Percentiles rank a stretch among this genome's conserved stretches.
Conservation (phyloP, 108 stramenopile species). For the Fistulifera solaris region DNA sequence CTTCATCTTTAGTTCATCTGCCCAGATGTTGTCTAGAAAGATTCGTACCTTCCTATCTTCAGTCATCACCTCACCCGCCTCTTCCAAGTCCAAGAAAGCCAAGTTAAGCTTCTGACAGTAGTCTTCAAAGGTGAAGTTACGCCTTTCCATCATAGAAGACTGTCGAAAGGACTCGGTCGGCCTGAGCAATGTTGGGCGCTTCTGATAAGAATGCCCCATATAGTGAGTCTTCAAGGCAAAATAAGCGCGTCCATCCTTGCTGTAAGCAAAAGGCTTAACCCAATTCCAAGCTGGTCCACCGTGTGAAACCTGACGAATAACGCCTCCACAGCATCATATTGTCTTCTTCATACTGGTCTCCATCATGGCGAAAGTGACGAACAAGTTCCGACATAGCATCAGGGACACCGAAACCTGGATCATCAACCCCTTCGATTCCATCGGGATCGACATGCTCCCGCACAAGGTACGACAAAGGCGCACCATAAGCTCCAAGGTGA, state of each 20-base stretch:
- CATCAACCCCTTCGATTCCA: not conserved
- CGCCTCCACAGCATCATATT: constrained; percentile 8
- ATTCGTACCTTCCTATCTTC: constrained; percentile 12
- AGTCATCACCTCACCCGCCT: constrained; percentile 7
- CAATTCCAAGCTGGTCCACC: constrained; percentile 13
- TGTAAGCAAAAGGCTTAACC: constrained; percentile 3
- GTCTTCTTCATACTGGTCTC: constrained; percentile 8
- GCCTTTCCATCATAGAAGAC: constrained; percentile 11
- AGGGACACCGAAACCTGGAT: constrained; percentile 7
- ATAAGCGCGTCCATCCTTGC: constrained; percentile 20
- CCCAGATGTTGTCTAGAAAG: constrained; percentile 9
- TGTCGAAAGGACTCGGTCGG: constrained; percentile 2
- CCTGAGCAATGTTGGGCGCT: not conserved
- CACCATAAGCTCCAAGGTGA: not conserved
- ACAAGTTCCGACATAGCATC: constrained; percentile 15
- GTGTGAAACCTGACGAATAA: constrained; percentile 11
- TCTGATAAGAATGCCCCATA: constrained; percentile 4
- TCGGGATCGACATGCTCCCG: not conserved
- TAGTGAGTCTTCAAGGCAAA: constrained; percentile 15
- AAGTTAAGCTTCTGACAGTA: constrained; percentile 1
- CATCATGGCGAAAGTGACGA: constrained; percentile 6
- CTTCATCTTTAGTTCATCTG: not conserved
- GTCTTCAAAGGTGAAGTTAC: constrained; percentile 18
- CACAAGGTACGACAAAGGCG: not conserved
- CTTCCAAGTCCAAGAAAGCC: constrained; percentile 14